phyloP scores from a whole-genome alignment of 2,329 filamentous ascomycete species.

The Eutypella sp. region DNA sequence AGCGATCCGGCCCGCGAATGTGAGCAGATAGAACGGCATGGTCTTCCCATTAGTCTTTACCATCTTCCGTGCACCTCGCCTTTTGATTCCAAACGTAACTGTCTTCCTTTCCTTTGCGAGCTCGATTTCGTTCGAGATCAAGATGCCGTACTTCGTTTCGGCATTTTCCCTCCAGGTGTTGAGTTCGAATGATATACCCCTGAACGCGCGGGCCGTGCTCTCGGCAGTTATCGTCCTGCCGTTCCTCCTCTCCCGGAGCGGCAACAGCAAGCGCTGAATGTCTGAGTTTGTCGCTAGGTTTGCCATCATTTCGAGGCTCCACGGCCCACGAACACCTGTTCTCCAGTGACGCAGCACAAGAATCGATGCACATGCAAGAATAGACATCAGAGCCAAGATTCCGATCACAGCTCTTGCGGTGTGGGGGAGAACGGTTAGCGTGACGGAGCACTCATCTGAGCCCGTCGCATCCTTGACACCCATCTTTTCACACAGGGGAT shows the following conservation, averaged over 20 bases:
- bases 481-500: constrained; percentile 7
- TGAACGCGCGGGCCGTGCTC: constrained; percentile 20
- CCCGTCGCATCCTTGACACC: background rate
- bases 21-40: constrained; percentile 25
- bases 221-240: constrained; percentile 10
- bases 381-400: background rate
- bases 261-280: constrained; percentile 19
- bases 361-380: background rate
- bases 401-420: background rate
- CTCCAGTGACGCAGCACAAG: background rate
- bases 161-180: constrained; percentile 16
- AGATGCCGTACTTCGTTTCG: constrained; percentile 17
- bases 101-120: constrained; percentile 7
- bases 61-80: background rate
- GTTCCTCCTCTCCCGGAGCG: constrained; percentile 7
- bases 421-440: background rate
- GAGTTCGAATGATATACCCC: constrained; percentile 14
- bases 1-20: constrained; percentile 16
- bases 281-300: constrained; percentile 27
- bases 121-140: constrained; percentile 13
- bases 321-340: constrained; percentile 25
- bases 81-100: constrained; percentile 2
- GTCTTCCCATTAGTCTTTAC: constrained; percentile 2
- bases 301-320: constrained; percentile 34
- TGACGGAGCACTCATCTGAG: background rate